These are phyloP conservation scores for Capsicum rhomboideum DNA, from an alignment of 257 asterid species.

Conservation along the genomic window DNA sequence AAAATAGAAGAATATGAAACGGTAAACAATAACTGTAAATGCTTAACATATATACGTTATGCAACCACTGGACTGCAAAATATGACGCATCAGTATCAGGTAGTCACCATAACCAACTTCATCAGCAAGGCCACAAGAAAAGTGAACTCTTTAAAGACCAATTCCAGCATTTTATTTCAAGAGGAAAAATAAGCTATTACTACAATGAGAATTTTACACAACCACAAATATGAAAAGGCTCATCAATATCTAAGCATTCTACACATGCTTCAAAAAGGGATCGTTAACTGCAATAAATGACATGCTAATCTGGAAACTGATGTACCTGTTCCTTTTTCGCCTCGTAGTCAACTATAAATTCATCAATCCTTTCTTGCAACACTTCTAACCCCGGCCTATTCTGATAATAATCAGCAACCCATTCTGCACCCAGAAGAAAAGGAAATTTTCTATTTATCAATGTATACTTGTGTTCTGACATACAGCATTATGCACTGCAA, in stretches of 20 bases:
- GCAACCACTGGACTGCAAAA: not conserved
- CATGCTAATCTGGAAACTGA: not conserved
- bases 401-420: constrained; percentile 66
- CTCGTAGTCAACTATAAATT: constrained; percentile 72
- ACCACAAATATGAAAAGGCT: not conserved
- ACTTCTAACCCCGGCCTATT: constrained; percentile 66
- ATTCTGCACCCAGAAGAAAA: constrained; percentile 40
- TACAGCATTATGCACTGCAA: not conserved
- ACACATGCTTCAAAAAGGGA: not conserved
- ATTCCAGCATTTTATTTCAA: not conserved
- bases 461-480: not conserved
- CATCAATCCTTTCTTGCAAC: constrained; percentile 82
- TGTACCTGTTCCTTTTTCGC: constrained; percentile 65
- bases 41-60: not conserved
- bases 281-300: not conserved
- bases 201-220: not conserved
- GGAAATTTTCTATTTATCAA: not conserved
- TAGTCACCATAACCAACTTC: not conserved
- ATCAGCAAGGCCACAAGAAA: not conserved
- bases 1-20: not conserved
- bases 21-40: not conserved
- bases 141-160: not conserved
- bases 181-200: not conserved
- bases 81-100: not conserved
- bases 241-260: not conserved